Base-by-base conservation (phyloP, 164 flowering plant species). In the Stephania cephalantha region DNA sequence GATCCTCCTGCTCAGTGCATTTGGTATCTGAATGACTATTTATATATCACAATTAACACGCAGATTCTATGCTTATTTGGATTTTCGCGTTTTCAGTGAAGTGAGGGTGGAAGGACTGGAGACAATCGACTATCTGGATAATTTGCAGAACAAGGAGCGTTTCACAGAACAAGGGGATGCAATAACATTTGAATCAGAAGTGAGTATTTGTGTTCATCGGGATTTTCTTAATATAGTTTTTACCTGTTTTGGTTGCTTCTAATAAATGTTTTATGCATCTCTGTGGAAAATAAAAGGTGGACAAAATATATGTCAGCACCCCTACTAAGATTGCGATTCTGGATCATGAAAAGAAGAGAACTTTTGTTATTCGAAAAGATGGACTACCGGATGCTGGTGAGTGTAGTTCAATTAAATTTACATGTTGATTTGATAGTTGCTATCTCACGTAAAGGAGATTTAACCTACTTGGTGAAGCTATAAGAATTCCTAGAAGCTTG, bases 131-230 rank as follows among this genome's bases (percentile, higher is more conserved):
- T 92, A 91, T 85, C 90, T 92, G 64, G 98, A 94, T 79, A 94
- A 88, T 82, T 70, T 92, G 78, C 85, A 83, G 80, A 84, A 84
- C 68, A 94, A 68, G 82, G 93, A 89, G 80, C 87, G 95, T 30
- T 92, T 84, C 71, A 94, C 98, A 58, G 97, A 94, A 75, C 98
- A 94, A 81, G 98, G 96, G 71, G 98, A 94, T 89, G 97, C 98
- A 35, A 85, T 90, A 73, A 91, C 94, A 74, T 90, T 91, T 82
- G 94, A 91, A 82, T 85, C 89, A 31, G 97, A 90, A 81, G 97
- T 91, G 46, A 84, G 86, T 83, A 72, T 52, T 71, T 31, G 52
- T 48, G 53, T 44, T 63, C 63, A 68, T 69, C 66, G 7, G 72
- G 48, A 44, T 13, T 63, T 9, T 31, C 29, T 3, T 68, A 55